These are phyloP conservation scores for Geopyxis carbonaria DNA, from an alignment of 495 filamentous ascomycete species.

Conservation along the genomic window DNA sequence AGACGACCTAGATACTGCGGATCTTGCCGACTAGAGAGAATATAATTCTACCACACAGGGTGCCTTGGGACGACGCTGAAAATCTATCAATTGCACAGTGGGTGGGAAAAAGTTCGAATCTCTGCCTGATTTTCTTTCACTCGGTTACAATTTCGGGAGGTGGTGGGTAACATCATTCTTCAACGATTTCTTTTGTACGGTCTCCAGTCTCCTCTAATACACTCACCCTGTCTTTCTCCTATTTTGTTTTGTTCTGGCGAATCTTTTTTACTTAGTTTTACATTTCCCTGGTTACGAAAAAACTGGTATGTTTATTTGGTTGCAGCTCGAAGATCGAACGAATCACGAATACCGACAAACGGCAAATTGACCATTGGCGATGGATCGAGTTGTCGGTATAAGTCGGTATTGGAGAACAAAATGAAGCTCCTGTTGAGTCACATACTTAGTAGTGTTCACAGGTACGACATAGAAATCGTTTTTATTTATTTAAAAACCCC, in stretches of 20 bases:
- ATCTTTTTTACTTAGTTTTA: slow-evolving; percentile 10
- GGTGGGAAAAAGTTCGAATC: not conserved
- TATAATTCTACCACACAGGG: not conserved
- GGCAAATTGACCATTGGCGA: slow-evolving; percentile 3
- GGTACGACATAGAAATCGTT: no score
- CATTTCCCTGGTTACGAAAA: slow-evolving; percentile 1
- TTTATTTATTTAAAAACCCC: no score
- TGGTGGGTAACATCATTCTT: not conserved
- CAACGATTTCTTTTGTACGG: not conserved
- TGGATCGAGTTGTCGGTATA: slow-evolving; percentile 21
- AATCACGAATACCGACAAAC: no score
- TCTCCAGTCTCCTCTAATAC: no score
- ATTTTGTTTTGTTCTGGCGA: slow-evolving; percentile 5
- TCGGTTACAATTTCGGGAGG: not conserved
- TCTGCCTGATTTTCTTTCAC: not conserved
- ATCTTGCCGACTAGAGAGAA: slow-evolving; percentile 32
- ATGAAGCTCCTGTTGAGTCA: no score
- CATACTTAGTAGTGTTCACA: no score
- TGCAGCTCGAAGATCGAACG: slow-evolving; percentile 13
- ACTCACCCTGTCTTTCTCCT: no score
- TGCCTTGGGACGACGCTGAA: not conserved
- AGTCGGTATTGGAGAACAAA: no score
- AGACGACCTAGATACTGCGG: slow-evolving; percentile 87
- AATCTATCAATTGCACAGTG: not conserved
- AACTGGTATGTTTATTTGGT: slow-evolving; percentile 18